A percentile compares a stretch with the other conserved stretches of the same genome.
Evolutionary conservation across 495 filamentous ascomycete species (phyloP).

Genomic region (Cercophora sp.): DNA sequence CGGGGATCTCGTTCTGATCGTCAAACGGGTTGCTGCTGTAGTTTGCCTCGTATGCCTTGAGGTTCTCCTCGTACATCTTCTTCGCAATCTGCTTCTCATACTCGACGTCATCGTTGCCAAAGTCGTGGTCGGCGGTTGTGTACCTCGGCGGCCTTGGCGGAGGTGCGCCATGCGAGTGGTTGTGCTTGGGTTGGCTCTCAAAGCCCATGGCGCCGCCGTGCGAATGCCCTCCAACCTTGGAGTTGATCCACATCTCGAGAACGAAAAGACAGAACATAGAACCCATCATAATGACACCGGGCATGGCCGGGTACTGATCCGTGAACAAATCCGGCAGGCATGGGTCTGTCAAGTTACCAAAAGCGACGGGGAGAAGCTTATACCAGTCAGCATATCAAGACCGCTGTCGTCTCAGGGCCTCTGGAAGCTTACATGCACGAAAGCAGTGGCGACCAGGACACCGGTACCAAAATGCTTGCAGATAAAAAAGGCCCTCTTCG

Average conservation of each 20-base stretch:
- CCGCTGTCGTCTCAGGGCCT: too few species aligned
- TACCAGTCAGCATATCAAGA: constrained; percentile 6
- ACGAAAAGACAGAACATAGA: constrained; percentile 54
- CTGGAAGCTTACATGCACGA: constrained; percentile 66
- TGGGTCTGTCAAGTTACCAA: constrained; percentile 52
- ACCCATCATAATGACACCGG: constrained; percentile 57
- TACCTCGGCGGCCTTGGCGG: constrained; percentile 28
- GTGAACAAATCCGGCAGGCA: constrained; percentile 56
- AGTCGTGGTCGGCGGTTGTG: constrained; percentile 22
- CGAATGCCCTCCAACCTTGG: constrained; percentile 43
- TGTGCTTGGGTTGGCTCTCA: constrained; percentile 16
- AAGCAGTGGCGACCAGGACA: constrained; percentile 65
- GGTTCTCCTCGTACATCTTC: constrained; percentile 33
- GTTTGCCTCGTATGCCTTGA: constrained; percentile 6
- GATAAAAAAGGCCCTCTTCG: constrained; percentile 49
- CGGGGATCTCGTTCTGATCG: constrained; percentile 25
- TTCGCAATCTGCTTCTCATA: constrained; percentile 42
- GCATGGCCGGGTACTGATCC: constrained; percentile 53
- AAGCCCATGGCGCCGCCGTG: constrained; percentile 48
- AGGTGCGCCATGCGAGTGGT: constrained; percentile 10
- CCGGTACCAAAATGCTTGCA: constrained; percentile 67
- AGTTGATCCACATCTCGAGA: constrained; percentile 53
- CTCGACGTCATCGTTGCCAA: constrained; percentile 31
- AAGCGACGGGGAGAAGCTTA: constrained; percentile 54
- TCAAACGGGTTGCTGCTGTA: constrained; percentile 18